These are phyloP conservation scores for Salix purpurea DNA, from an alignment of 345 rosid species.

Conservation along the genomic window DNA sequence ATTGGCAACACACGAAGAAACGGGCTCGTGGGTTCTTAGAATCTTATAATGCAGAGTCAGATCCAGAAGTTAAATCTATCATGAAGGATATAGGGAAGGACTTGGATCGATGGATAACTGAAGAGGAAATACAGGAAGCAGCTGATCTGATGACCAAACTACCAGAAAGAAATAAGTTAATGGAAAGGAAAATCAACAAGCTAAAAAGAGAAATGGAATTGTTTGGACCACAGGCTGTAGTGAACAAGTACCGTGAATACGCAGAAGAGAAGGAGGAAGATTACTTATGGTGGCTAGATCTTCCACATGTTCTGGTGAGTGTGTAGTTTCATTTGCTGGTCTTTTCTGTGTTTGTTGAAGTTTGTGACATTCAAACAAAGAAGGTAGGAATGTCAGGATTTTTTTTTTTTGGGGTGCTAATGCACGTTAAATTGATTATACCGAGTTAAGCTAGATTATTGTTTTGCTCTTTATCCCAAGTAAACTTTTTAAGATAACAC, in stretches of 20 bases:
- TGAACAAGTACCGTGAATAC: constrained; percentile 79
- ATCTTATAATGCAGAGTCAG: constrained; percentile 70
- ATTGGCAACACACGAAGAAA: constrained; percentile 89
- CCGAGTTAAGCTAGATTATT: too few relatives aligned
- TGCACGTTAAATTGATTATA: too few relatives aligned
- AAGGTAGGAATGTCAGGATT: too few relatives aligned
- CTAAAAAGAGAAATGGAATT: constrained; percentile 82
- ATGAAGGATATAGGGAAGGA: constrained; percentile 91
- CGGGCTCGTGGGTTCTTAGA: constrained; percentile 84
- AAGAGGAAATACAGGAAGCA: constrained; percentile 79
- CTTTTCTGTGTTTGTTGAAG: neutral
- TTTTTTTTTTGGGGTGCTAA: too few relatives aligned
- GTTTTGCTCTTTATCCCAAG: too few relatives aligned
- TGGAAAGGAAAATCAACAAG: constrained; percentile 76
- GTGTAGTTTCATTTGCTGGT: constrained; percentile 4
- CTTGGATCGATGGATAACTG: constrained; percentile 89
- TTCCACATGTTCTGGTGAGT: constrained; percentile 78
- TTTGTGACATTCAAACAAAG: neutral
- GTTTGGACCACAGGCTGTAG: constrained; percentile 94
- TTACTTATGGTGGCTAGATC: constrained; percentile 93
- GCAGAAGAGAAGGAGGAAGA: constrained; percentile 79
- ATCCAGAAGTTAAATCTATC: constrained; percentile 71
- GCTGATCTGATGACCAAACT: constrained; percentile 62
- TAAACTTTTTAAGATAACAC: too few relatives aligned
- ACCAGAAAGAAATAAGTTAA: constrained; percentile 55